Evolutionary conservation across 2,329 filamentous ascomycete genomes (phyloP).

Genomic region (Calonectria crousiana): DNA sequence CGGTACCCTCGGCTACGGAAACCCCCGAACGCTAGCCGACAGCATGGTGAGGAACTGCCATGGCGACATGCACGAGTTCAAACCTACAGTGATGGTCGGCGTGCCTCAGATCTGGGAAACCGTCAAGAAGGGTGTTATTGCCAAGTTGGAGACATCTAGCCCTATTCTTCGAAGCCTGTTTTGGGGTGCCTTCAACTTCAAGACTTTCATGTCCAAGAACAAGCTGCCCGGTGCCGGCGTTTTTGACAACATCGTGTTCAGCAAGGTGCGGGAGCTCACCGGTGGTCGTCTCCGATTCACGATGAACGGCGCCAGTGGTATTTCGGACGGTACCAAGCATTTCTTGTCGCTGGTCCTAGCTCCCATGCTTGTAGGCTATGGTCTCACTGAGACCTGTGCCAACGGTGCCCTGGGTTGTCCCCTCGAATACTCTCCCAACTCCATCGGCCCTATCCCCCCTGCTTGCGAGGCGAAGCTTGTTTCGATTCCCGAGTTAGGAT

Average conservation of each 20-base stretch:
- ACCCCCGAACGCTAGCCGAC: constrained; percentile 89
- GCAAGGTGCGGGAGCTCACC: constrained; percentile 89
- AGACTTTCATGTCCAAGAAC: constrained; percentile 68
- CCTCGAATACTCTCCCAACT: constrained; percentile 81
- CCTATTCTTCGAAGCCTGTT: constrained; percentile 83
- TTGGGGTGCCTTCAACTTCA: constrained; percentile 72
- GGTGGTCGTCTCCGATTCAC: constrained; percentile 90
- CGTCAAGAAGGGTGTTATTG: constrained; percentile 92
- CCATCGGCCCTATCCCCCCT: constrained; percentile 83
- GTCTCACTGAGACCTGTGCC: constrained; percentile 91
- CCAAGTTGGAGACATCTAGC: constrained; percentile 80
- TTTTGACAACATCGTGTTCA: constrained; percentile 88
- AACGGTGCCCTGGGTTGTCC: constrained; percentile 88
- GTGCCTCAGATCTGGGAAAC: constrained; percentile 98
- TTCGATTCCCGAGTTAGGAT: constrained; percentile 89
- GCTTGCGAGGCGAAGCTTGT: constrained; percentile 92
- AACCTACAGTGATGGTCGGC: constrained; percentile 90
- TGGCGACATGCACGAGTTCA: constrained; percentile 93
- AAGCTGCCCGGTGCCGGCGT: constrained; percentile 75
- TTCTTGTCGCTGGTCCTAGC: constrained; percentile 94
- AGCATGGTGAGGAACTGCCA: constrained; percentile 87
- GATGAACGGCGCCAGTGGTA: constrained; percentile 93
- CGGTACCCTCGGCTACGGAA: constrained; percentile 93
- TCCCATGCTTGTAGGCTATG: constrained; percentile 95
- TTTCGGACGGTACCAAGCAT: constrained; percentile 86